Conservation (phyloP, 495 filamentous ascomycete genomes). For the Aspergillus funiculosus region DNA sequence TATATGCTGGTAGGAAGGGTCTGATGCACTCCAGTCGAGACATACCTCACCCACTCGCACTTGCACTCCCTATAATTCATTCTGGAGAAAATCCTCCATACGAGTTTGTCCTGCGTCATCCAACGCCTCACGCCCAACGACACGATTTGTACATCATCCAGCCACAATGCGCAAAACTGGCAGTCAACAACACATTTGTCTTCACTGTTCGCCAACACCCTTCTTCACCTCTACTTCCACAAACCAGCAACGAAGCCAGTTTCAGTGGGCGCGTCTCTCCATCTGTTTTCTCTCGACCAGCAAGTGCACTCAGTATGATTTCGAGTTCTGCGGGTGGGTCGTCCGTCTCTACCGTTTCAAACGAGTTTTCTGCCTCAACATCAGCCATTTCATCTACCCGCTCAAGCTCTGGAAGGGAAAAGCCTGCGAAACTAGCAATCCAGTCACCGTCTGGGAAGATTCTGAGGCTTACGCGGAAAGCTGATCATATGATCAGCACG, state of each 20-base stretch:
- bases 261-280: conserved; percentile 52
- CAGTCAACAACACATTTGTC: conserved; percentile 94
- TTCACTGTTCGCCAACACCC: conserved; percentile 93
- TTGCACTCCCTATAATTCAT: conserved; percentile 87
- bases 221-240: conserved; percentile 48
- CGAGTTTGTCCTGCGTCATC: conserved; percentile 87
- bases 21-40: conserved; percentile 94
- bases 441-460: conserved; percentile 97
- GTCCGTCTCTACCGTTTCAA: conserved; percentile 35
- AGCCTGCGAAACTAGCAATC: conserved; percentile 93
- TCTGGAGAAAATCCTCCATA: conserved; percentile 88
- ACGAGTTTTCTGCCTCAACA: conserved; percentile 44
- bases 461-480: conserved; percentile 80
- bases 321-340: conserved; percentile 43
- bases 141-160: conserved; percentile 96
- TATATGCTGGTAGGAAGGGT: conserved; percentile 90
- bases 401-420: conserved; percentile 51
- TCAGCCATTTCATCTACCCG: conserved; percentile 51
- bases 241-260: conserved; percentile 46
- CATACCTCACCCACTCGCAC: conserved; percentile 85
- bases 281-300: conserved; percentile 63
- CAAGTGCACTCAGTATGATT: conserved; percentile 76
- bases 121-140: conserved; percentile 91
- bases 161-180: conserved; percentile 81
- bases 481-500: conserved; percentile 56